Conservation (phyloP, 176 grass and related monocot species). For the Carex littledalei region DNA sequence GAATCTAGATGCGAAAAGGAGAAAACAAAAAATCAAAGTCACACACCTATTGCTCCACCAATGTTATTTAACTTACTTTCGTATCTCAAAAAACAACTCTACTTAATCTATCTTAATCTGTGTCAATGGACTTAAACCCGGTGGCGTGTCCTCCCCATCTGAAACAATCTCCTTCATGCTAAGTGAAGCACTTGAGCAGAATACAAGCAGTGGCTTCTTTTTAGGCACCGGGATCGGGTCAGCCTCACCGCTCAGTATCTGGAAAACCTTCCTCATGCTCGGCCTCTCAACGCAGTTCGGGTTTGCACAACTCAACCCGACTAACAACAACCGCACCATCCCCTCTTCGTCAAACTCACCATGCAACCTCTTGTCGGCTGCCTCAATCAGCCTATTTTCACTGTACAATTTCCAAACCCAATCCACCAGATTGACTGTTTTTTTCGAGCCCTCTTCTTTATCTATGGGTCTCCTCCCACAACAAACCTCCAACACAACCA, state of each 20-base stretch:
- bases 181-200: slow-evolving; percentile 58
- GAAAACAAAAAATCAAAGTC: slow-evolving; percentile 12
- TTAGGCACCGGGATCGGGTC: slow-evolving; percentile 44
- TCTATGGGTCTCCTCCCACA: slow-evolving; percentile 79
- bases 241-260: slow-evolving; percentile 73
- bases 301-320: slow-evolving; percentile 85
- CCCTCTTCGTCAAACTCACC: slow-evolving; percentile 50
- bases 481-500: slow-evolving; percentile 76
- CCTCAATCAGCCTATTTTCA: slow-evolving; percentile 60
- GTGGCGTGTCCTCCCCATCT: slow-evolving; percentile 31
- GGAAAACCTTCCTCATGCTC: slow-evolving; percentile 72
- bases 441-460: slow-evolving; percentile 36
- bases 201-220: slow-evolving; percentile 84
- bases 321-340: slow-evolving; percentile 67
- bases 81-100: neutral
- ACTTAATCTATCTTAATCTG: slow-evolving; percentile 24
- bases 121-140: neutral
- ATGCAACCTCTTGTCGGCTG: slow-evolving; percentile 48
- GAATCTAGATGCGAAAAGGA: neutral
- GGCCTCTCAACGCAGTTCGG: slow-evolving; percentile 79
- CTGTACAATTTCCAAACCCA: slow-evolving; percentile 83
- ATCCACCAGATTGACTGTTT: slow-evolving; percentile 76
- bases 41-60: slow-evolving; percentile 5
- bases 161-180: slow-evolving; percentile 82
- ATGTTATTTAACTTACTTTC: neutral